A percentile compares a stretch with the other conserved stretches of the same genome.
phyloP scores from a whole-genome alignment of 1,284 basidiomycete species.

The Boletus holoroseus region DNA sequence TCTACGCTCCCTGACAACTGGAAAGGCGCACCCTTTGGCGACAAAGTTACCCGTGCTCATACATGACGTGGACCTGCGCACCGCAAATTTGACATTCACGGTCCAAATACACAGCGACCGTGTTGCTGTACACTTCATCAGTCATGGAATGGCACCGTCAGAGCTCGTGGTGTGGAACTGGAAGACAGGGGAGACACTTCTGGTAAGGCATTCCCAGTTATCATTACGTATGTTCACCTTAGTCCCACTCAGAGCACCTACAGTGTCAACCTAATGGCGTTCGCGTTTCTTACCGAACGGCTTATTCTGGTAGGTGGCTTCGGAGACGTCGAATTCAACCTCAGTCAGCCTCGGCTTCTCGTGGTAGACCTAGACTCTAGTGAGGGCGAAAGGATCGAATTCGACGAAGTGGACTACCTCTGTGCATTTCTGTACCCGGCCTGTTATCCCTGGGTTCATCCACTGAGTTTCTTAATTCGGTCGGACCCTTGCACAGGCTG shows the following conservation, averaged over 20 bases:
- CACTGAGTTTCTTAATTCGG: conserved; percentile 41
- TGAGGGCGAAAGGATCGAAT: conserved; percentile 23
- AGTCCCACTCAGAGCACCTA: conserved; percentile 30
- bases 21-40: conserved; percentile 43
- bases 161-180: conserved; percentile 60
- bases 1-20: conserved; percentile 44
- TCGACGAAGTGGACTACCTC: conserved; percentile 32
- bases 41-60: conserved; percentile 33
- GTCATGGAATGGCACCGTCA: conserved; percentile 29
- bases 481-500: conserved; percentile 53
- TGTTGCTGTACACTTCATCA: conserved; percentile 44
- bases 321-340: conserved; percentile 9
- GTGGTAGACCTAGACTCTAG: conserved; percentile 33
- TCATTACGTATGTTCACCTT: conserved; percentile 4
- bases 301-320: conserved; percentile 37
- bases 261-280: conserved; percentile 38
- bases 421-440: conserved; percentile 42
- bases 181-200: conserved; percentile 43
- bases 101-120: conserved; percentile 48
- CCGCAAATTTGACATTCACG: conserved; percentile 34
- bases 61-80: conserved; percentile 27
- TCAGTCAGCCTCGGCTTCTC: conserved; percentile 21
- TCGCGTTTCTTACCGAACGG: conserved; percentile 43
- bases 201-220: conserved; percentile 37
- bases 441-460: conserved; percentile 27